These are phyloP conservation scores for Penicillium cataractarum DNA, from an alignment of 495 filamentous ascomycete species.

Conservation along the genomic window DNA sequence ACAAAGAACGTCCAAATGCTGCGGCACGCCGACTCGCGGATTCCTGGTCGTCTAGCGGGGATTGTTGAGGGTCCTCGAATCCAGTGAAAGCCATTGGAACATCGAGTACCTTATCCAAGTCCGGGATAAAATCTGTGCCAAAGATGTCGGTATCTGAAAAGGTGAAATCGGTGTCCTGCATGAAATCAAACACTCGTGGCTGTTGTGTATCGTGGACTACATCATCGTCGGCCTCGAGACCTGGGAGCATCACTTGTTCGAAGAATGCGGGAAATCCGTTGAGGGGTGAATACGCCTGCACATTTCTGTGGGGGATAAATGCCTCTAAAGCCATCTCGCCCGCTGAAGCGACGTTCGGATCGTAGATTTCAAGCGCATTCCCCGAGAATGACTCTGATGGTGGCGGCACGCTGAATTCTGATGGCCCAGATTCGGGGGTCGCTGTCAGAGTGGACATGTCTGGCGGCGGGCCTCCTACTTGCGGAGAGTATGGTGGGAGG, in stretches of 20 bases:
- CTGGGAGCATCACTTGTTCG: conserved; percentile 33
- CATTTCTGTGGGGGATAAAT: background rate
- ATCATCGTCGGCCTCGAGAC: background rate
- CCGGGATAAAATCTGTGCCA: conserved; percentile 24
- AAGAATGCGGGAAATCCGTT: conserved; percentile 33
- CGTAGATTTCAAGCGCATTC: conserved; percentile 7
- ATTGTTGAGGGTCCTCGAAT: conserved; percentile 11
- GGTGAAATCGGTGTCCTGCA: conserved; percentile 27
- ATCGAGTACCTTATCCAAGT: conserved; percentile 30
- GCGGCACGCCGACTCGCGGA: conserved; percentile 26
- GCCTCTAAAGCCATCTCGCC: conserved; percentile 6
- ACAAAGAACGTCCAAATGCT: conserved; percentile 31
- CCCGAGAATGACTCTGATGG: conserved; percentile 11
- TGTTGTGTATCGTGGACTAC: conserved; percentile 21
- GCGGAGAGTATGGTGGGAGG: conserved; percentile 1
- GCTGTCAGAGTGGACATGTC: background rate
- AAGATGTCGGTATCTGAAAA: conserved; percentile 25
- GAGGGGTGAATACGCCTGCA: conserved; percentile 4
- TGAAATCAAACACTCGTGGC: conserved; percentile 34
- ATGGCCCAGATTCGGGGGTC: conserved; percentile 17
- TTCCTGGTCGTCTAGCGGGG: conserved; percentile 20
- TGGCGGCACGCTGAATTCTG: conserved; percentile 9
- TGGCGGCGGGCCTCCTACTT: background rate
- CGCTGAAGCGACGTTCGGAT: conserved; percentile 1
- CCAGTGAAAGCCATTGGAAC: conserved; percentile 1